A percentile compares a stretch with the other conserved stretches of the same genome.
Conservation (phyloP, 2,329 filamentous ascomycete genomes). For the Biscogniauxia sp. region DNA sequence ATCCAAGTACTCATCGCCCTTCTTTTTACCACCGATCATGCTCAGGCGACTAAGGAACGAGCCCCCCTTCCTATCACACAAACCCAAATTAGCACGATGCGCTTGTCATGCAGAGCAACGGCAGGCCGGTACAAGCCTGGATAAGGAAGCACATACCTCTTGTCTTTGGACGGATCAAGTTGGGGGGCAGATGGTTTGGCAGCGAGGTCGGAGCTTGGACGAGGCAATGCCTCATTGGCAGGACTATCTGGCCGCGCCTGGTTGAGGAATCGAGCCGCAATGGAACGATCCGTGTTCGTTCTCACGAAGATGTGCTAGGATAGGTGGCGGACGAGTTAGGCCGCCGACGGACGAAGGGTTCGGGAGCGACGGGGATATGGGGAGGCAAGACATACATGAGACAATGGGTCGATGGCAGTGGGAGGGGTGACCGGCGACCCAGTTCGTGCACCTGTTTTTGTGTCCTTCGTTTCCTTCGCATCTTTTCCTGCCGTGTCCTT, state of each 20-base stretch:
- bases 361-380: constrained; percentile 5
- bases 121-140: background rate
- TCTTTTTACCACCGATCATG: constrained; percentile 79
- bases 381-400: constrained; percentile 52
- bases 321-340: constrained; percentile 6
- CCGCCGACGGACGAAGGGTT: constrained; percentile 1
- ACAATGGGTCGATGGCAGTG: constrained; percentile 63
- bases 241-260: constrained; percentile 53
- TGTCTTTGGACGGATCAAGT: constrained; percentile 53
- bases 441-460: constrained; percentile 18
- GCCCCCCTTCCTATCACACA: constrained; percentile 67
- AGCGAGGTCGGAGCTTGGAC: constrained; percentile 41
- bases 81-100: constrained; percentile 1
- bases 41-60: constrained; percentile 83
- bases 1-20: constrained; percentile 54
- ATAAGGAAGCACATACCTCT: constrained; percentile 54
- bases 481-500: constrained; percentile 27
- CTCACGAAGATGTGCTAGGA: constrained; percentile 45
- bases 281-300: constrained; percentile 34
- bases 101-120: background rate
- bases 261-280: constrained; percentile 48
- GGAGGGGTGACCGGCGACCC: constrained; percentile 18
- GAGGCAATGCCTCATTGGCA: constrained; percentile 39
- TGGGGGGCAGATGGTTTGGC: constrained; percentile 34
- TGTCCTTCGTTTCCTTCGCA: constrained; percentile 18